Percentiles rank a stretch among this genome's conserved stretches.
Conservation (phyloP, 805 yeast species). For the Candida odintsovae region DNA sequence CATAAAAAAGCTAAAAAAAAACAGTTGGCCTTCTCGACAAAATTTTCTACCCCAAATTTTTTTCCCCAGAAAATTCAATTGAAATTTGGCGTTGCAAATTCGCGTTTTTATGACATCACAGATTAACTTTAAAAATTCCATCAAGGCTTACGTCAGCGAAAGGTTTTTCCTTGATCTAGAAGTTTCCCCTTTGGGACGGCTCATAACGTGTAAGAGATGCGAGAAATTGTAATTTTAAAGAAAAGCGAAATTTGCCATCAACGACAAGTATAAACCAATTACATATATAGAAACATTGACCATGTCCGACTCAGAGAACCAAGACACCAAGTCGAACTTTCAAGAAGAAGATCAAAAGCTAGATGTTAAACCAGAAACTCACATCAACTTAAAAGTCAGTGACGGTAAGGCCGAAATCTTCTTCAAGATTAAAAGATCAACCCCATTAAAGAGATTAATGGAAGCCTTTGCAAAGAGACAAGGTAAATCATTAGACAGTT, state of each 20-base stretch:
- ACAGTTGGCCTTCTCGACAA: background rate
- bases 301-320: conserved; percentile 25
- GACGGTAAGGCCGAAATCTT: conserved; percentile 92
- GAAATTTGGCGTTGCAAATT: too few species aligned
- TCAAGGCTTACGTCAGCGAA: background rate
- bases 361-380: conserved; percentile 64
- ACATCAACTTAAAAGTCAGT: conserved; percentile 88
- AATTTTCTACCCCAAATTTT: background rate
- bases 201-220: background rate
- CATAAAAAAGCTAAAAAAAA: background rate
- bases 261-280: background rate
- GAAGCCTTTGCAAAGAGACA: conserved; percentile 98
- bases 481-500: conserved; percentile 76
- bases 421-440: conserved; percentile 89
- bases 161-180: background rate
- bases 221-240: background rate
- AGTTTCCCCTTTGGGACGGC: background rate
- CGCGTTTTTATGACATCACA: too few species aligned
- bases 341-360: conserved; percentile 31
- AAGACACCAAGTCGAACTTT: conserved; percentile 28
- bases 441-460: conserved; percentile 91
- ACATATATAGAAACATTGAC: background rate
- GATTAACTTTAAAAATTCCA: too few species aligned
- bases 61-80: too few species aligned
- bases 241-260: background rate